Evolutionary conservation across 805 yeast genomes (phyloP), one percentile per base, ranked within the genome.

Genomic region (Pichia nanzhaoensis): DNA sequence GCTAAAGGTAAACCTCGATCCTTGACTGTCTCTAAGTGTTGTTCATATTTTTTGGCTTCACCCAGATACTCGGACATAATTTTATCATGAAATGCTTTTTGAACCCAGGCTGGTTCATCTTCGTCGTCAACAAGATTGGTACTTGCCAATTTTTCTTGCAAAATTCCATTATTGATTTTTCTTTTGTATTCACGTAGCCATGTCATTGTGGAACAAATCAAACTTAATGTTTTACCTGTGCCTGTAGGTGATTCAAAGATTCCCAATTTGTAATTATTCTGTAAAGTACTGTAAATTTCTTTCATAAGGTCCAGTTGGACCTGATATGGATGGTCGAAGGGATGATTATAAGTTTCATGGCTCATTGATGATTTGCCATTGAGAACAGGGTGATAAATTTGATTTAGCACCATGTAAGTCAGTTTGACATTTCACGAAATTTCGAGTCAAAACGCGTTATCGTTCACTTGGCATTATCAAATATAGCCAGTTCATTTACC

Each of bases 171-270:
- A 22, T 50, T 50, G 9, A 37, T 12, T 19, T 31, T 32, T 16
- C 34, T 39, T 39, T 52, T 52, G 37, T 52, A 43, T 17, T 55
- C 52, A 31, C 67, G 46, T 18, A 90, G 67, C 95, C 96, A 90
- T 0, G 90, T 77, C 75, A 90, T 73, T 0, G 91, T 69, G 0
- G 95, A 77, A 58, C 97, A 91, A 3, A 91, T 84, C 38, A 90
- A 64, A 0, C 96, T 87, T 3, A 91, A 66, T 0, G 97, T 89
- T 62, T 90, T 90, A 3, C 98, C 97, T 1, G 90, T 86, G 6
- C 98, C 98, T 0, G 98, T 90, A 0, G 98, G 98, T 46, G 93
- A 82, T 59, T 90, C 97, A 56, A 90, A 82, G 1, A 90, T 69
- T 0, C 95, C 95, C 2, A 90, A 68, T 57, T 84, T 86, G 55